These are phyloP conservation scores for Curvularia eragrostidis DNA, from an alignment of 2,329 filamentous ascomycete genomes.

Conservation along the genomic window DNA sequence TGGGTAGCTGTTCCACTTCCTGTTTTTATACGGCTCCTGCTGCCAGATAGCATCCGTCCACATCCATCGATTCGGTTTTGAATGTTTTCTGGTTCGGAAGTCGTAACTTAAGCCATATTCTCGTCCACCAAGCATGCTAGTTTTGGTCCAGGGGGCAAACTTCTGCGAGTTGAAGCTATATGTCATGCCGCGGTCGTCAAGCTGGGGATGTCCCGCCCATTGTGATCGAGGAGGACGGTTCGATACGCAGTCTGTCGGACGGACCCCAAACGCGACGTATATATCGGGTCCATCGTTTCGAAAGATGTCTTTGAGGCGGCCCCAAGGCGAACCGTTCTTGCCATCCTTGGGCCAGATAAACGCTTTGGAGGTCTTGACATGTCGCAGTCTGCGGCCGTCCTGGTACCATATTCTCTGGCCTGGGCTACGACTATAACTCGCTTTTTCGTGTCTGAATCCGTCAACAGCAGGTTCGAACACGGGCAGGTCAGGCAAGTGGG, in stretches of 20 bases:
- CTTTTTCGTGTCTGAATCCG: conserved; percentile 24
- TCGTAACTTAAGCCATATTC: conserved; percentile 41
- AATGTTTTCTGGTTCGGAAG: conserved; percentile 45
- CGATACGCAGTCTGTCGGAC: conserved; percentile 47
- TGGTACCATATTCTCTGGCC: conserved; percentile 36
- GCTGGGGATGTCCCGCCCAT: conserved; percentile 48
- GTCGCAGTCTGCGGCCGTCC: conserved; percentile 24
- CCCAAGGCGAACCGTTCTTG: conserved; percentile 44
- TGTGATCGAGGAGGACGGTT: conserved; percentile 47
- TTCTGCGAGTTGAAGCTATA: conserved; percentile 20
- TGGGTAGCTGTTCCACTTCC: conserved; percentile 25
- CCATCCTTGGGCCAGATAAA: conserved; percentile 57
- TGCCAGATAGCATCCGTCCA: conserved; percentile 47
- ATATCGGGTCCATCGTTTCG: conserved; percentile 55
- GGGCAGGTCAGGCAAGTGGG: not conserved
- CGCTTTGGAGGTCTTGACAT: conserved; percentile 48
- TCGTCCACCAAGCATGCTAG: conserved; percentile 25
- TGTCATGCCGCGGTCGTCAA: conserved; percentile 32
- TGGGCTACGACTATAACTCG: conserved; percentile 28
- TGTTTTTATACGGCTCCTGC: conserved; percentile 27
- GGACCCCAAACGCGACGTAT: conserved; percentile 50
- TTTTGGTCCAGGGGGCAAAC: conserved; percentile 27
- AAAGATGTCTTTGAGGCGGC: conserved; percentile 54
- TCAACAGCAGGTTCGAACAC: conserved; percentile 13
- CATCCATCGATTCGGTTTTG: conserved; percentile 27